Evolutionary conservation across 805 yeast species (phyloP).

Genomic region (Helenozyma rhizophorensis): DNA sequence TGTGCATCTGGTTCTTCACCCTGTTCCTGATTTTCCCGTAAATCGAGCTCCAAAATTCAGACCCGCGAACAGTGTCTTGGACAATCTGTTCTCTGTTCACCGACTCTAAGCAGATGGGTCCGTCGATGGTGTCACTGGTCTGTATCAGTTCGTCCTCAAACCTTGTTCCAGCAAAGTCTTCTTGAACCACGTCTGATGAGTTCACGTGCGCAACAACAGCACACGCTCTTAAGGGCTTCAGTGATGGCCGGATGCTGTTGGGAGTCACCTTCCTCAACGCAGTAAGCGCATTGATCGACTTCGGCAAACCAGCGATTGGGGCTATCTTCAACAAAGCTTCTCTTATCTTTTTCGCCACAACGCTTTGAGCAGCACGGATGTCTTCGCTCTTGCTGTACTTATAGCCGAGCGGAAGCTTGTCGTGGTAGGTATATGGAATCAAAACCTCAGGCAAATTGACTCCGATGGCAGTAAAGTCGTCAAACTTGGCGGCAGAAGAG

Average conservation of each 20-base stretch:
- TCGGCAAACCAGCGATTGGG: conserved; percentile 81
- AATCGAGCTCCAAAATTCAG: conserved; percentile 64
- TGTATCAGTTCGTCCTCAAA: conserved; percentile 21
- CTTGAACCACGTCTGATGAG: conserved; percentile 35
- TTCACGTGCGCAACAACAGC: conserved; percentile 29
- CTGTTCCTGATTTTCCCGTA: conserved; percentile 72
- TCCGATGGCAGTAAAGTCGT: conserved; percentile 38
- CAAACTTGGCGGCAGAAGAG: conserved; percentile 32
- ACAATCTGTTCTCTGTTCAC: conserved; percentile 25
- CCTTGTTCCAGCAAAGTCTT: conserved; percentile 35
- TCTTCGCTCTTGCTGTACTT: conserved; percentile 31
- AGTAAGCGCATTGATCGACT: conserved; percentile 74
- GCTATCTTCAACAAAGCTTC: conserved; percentile 76
- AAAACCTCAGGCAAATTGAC: conserved; percentile 39
- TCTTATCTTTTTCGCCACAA: conserved; percentile 52
- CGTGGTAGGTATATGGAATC: conserved; percentile 35
- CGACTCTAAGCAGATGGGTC: conserved; percentile 32
- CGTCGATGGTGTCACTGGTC: conserved; percentile 35
- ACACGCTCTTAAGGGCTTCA: conserved; percentile 24
- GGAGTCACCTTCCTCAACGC: conserved; percentile 67
- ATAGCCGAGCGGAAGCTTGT: conserved; percentile 34
- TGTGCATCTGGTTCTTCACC: conserved; percentile 60
- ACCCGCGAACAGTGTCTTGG: conserved; percentile 45
- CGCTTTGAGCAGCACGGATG: conserved; percentile 30
- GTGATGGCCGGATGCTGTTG: conserved; percentile 15